Conservation (phyloP, 1,284 basidiomycete genomes). For the Apiotrichum sp. region DNA sequence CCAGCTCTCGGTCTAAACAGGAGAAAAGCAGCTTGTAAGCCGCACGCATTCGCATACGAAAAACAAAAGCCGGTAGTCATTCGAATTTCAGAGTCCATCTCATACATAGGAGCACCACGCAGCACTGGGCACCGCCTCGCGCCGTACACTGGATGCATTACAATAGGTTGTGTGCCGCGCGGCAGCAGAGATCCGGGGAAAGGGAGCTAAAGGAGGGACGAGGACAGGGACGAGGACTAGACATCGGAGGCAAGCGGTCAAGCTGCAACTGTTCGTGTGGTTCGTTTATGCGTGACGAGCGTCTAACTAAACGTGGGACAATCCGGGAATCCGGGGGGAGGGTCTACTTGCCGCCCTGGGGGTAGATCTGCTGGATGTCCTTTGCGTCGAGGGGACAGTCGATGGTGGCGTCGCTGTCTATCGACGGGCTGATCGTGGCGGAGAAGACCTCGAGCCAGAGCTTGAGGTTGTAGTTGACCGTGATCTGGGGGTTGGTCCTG, state of each 20-base stretch:
- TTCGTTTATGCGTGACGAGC: too few relatives aligned
- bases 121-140: not conserved
- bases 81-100: not conserved
- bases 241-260: too few relatives aligned
- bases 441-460: slow-evolving; percentile 53
- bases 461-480: slow-evolving; percentile 58
- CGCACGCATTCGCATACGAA: too few relatives aligned
- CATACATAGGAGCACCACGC: not conserved
- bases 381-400: slow-evolving; percentile 54
- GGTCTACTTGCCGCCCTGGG: too few relatives aligned
- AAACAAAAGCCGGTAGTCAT: not conserved
- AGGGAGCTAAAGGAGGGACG: too few relatives aligned
- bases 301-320: too few relatives aligned
- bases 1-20: slow-evolving; percentile 51
- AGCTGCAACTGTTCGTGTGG: too few relatives aligned
- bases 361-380: slow-evolving; percentile 43
- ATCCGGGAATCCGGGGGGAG: too few relatives aligned
- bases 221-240: too few relatives aligned
- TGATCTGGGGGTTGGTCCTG: slow-evolving; percentile 51
- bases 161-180: not conserved
- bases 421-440: slow-evolving; percentile 61
- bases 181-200: too few relatives aligned
- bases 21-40: not conserved
- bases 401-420: slow-evolving; percentile 63
- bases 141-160: slow-evolving; percentile 1